Conservation (phyloP, 805 yeast genomes). For the Pichia californica region DNA sequence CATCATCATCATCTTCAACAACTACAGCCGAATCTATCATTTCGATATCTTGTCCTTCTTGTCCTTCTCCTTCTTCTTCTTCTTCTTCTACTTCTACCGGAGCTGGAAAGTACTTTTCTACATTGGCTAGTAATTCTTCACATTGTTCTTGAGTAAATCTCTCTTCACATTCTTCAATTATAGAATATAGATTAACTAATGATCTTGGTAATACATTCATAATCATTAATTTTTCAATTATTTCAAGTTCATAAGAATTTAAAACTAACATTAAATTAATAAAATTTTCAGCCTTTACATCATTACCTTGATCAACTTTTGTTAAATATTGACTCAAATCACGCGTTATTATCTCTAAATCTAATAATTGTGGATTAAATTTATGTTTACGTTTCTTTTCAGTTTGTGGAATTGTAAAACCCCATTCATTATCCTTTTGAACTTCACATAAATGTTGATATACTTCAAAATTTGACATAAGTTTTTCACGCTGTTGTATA, state of each 20-base stretch:
- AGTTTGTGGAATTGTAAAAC: constrained; percentile 28
- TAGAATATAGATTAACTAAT: constrained; percentile 68
- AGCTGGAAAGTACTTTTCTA: constrained; percentile 48
- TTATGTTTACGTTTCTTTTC: constrained; percentile 23
- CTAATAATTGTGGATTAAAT: constrained; percentile 32
- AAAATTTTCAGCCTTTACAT: constrained; percentile 22
- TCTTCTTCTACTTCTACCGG: constrained; percentile 25
- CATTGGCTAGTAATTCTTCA: constrained; percentile 49
- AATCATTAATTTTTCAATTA: constrained; percentile 79
- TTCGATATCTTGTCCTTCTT: constrained; percentile 12
- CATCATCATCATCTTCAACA: constrained; percentile 21
- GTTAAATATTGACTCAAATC: constrained; percentile 39
- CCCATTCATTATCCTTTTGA: constrained; percentile 43
- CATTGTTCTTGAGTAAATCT: constrained; percentile 68
- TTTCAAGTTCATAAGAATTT: constrained; percentile 54
- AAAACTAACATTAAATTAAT: constrained; percentile 37
- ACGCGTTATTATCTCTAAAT: constrained; percentile 44
- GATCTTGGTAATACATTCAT: constrained; percentile 75
- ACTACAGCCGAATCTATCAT: constrained; percentile 18
- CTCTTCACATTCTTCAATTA: constrained; percentile 89
- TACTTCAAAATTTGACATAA: constrained; percentile 64
- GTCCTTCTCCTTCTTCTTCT: constrained; percentile 16
- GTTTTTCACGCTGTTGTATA: constrained; percentile 44
- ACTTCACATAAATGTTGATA: constrained; percentile 44
- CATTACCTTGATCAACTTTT: constrained; percentile 29